These are phyloP conservation scores for Xylariaceae sp. DNA, from an alignment of 2,329 filamentous ascomycete species.

Conservation along the genomic window DNA sequence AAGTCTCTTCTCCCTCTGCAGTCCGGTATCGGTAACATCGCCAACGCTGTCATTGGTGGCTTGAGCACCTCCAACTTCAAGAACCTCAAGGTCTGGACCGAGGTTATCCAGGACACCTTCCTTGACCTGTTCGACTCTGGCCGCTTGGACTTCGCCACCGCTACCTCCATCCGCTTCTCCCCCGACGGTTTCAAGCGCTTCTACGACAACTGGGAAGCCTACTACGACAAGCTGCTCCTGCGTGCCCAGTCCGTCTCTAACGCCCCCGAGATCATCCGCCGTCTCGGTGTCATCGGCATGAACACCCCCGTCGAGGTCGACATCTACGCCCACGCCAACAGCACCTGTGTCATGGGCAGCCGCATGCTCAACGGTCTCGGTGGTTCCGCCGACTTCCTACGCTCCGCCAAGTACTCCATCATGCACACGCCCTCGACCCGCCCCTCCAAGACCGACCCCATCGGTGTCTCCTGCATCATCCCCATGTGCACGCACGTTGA, in stretches of 20 bases:
- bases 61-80: constrained; percentile 76
- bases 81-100: constrained; percentile 88
- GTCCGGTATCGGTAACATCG: constrained; percentile 88
- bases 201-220: constrained; percentile 78
- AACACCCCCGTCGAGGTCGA: constrained; percentile 93
- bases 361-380: constrained; percentile 74
- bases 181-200: constrained; percentile 88
- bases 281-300: constrained; percentile 86
- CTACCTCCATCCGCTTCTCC: constrained; percentile 85
- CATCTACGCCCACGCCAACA: constrained; percentile 91
- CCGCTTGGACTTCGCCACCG: constrained; percentile 82
- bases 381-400: constrained; percentile 67
- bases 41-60: constrained; percentile 84
- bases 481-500: constrained; percentile 90
- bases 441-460: constrained; percentile 75
- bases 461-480: constrained; percentile 81
- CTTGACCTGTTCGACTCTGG: constrained; percentile 87
- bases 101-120: constrained; percentile 89
- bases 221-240: constrained; percentile 76
- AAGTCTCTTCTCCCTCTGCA: constrained; percentile 73
- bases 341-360: constrained; percentile 80
- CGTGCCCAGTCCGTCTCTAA: constrained; percentile 86
- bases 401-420: constrained; percentile 71
- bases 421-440: constrained; percentile 87
- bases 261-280: constrained; percentile 82